A percentile compares a stretch with the other conserved stretches of the same genome.
Evolutionary conservation across 345 rosid species (phyloP).

Genomic region (Schrenkiella parvula): DNA sequence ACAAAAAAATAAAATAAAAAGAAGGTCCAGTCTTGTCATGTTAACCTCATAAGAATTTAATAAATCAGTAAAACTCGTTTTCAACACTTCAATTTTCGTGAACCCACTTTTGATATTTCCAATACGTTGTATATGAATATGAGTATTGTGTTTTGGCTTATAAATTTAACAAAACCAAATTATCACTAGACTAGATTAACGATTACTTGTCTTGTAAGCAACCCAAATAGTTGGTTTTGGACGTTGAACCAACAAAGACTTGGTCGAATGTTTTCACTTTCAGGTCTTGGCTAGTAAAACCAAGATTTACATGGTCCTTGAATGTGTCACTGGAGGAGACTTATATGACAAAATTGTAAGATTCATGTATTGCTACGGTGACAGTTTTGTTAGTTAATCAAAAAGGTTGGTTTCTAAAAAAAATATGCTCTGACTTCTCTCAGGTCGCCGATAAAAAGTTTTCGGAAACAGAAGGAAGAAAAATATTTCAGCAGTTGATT

Average conservation of each 20-base stretch:
- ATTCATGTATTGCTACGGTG: not conserved
- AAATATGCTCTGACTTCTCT: not conserved
- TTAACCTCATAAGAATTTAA: not conserved
- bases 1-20: not conserved
- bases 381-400: not conserved
- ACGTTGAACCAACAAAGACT: not conserved
- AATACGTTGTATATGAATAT: no score
- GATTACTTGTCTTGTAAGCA: slow-evolving; percentile 10
- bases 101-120: not conserved
- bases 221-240: not conserved
- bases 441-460: slow-evolving; percentile 69
- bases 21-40: not conserved
- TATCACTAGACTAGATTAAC: not conserved
- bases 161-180: not conserved
- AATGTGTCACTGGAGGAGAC: slow-evolving; percentile 82
- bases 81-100: not conserved
- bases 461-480: slow-evolving; percentile 63
- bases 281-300: slow-evolving; percentile 91
- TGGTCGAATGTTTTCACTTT: slow-evolving; percentile 18
- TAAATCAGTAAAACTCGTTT: slow-evolving; percentile 1
- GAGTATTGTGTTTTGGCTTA: no score
- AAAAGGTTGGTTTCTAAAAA: not conserved
- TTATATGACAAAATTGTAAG: slow-evolving; percentile 79
- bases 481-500: slow-evolving; percentile 81
- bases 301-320: slow-evolving; percentile 81